Evolutionary conservation across 1,139 yeast genomes (phyloP), one percentile per base, ranked within the genome.

Genomic region (Magnusiomyces paraingens): DNA sequence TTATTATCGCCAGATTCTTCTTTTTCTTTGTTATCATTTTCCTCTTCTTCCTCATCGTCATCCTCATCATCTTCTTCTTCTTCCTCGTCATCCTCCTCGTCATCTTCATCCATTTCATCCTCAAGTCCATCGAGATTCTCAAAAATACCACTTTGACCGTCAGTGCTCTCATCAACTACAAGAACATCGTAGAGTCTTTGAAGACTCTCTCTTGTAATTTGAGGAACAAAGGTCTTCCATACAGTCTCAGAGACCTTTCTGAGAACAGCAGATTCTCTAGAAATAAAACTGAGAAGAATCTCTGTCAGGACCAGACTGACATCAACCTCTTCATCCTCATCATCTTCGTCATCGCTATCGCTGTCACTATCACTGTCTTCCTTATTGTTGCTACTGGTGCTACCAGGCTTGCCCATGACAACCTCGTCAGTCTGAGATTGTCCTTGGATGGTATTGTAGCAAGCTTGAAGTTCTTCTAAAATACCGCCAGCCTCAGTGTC

Each of bases 61-160:
- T 63, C 65, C 1, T 62, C 59, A 39, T 64, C 68, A 1, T 61
- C 68, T 2, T 59, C 63, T 3, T 63, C 68, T 1, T 64, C 69
- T 1, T 64, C 72, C 1, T 66, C 70, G 0, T 65, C 71, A 1
- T 66, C 72, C 1, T 62, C 70, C 1, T 68, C 73, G 1, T 65
- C 73, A 0, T 71, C 75, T 0, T 68, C 75, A 1, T 68, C 73
- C 1, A 67, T 73, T 0, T 64, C 73, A 1, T 64, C 73, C 1
- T 65, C 73, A 1, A 64, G 73, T 2, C 66, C 73, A 2, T 67
- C 73, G 4, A 75, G 86, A 12, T 79, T 81, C 55, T 86, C 90
- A 67, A 91, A 93, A 62, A 93, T 69, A 47, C 79, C 79, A 41
- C 79, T 78, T 67, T 88, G 95, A 1, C 98, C 98, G 59, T 83